Evolutionary conservation across 495 filamentous ascomycete genomes (phyloP).

Genomic region (Geoglossum glabrum): DNA sequence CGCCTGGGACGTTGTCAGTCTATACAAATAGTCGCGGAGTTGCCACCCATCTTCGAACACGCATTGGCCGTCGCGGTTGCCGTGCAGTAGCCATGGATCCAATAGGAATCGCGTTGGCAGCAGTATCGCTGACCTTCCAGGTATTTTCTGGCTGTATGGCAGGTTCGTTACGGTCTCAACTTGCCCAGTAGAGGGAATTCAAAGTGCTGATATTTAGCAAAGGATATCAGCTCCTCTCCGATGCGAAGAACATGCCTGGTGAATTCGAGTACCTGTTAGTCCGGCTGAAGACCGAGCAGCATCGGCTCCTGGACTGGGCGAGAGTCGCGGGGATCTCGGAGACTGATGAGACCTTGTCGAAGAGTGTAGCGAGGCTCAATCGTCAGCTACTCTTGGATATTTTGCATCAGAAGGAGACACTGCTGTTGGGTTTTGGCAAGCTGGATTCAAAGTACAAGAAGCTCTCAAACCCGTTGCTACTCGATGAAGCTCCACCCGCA

Average conservation of each 20-base stretch:
- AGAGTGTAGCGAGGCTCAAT: conserved; percentile 11
- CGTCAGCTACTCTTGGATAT: conserved; percentile 13
- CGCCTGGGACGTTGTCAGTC: no score
- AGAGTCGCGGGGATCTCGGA: conserved; percentile 12
- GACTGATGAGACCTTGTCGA: conserved; percentile 12
- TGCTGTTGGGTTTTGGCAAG: conserved; percentile 12
- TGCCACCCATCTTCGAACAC: no score
- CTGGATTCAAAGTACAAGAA: conserved; percentile 13
- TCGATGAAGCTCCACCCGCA: conserved; percentile 8
- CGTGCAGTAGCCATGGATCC: neutral
- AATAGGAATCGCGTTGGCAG: neutral
- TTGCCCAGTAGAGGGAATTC: neutral
- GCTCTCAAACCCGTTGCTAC: conserved; percentile 10
- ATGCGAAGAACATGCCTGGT: conserved; percentile 14
- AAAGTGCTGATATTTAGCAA: neutral
- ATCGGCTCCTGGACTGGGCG: conserved; percentile 16
- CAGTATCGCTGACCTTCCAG: conserved; percentile 14
- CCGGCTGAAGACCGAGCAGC: conserved; percentile 14
- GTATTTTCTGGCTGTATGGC: conserved; percentile 15
- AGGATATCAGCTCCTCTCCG: conserved; percentile 15
- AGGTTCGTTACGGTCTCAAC: conserved; percentile 2
- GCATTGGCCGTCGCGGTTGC: neutral
- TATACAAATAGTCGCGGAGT: no score
- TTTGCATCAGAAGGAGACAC: conserved; percentile 12
- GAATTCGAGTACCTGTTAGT: conserved; percentile 14